phyloP scores from a whole-genome alignment of 2,329 filamentous ascomycete genomes.

The Sclerotinia nivalis region DNA sequence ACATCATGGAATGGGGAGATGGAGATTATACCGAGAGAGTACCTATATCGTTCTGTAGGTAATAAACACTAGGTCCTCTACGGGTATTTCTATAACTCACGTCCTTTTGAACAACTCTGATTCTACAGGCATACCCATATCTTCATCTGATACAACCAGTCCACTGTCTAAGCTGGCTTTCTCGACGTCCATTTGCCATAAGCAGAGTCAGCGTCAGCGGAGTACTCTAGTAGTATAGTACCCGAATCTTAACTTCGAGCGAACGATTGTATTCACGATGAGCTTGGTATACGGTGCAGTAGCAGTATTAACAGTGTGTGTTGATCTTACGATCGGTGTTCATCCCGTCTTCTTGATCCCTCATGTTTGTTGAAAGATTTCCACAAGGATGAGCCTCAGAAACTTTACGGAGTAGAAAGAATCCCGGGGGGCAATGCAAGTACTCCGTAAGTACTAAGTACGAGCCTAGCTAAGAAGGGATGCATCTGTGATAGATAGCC shows the following conservation, averaged over 20 bases:
- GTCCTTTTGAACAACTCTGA: background rate
- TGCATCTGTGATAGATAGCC: background rate
- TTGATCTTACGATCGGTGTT: background rate
- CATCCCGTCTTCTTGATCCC: background rate
- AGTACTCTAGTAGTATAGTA: background rate
- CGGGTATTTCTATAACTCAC: background rate
- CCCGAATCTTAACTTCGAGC: background rate
- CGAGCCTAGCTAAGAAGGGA: background rate
- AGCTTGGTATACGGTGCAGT: background rate
- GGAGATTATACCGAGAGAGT: no score
- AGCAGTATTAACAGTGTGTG: background rate
- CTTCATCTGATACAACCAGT: background rate
- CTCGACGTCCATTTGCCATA: no score
- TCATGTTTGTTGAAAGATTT: background rate
- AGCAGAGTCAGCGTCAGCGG: background rate
- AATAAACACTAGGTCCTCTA: no score
- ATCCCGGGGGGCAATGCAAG: background rate
- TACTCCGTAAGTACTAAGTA: background rate
- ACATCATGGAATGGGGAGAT: background rate
- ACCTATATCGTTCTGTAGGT: no score
- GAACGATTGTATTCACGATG: background rate
- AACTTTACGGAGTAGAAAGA: background rate
- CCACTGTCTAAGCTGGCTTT: background rate
- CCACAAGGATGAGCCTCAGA: background rate
- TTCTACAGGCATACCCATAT: background rate